These are phyloP conservation scores for Ophiostoma piceae DNA, from an alignment of 2,329 filamentous ascomycete species.

Conservation along the genomic window DNA sequence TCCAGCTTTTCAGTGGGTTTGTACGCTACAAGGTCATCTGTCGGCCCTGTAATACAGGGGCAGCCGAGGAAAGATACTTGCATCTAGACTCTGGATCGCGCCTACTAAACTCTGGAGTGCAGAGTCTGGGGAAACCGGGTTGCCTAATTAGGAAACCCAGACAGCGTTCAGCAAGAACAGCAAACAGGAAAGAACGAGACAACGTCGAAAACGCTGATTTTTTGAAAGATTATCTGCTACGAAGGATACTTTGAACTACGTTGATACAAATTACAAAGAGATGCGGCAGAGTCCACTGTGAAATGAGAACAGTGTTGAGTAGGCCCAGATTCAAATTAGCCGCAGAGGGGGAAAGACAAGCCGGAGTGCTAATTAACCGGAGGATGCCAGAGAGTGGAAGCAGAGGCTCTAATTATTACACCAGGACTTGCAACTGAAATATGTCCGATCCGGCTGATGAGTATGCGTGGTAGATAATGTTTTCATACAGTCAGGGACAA, in stretches of 20 bases:
- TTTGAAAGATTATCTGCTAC: background rate
- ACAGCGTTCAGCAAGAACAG: background rate
- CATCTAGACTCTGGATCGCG: background rate
- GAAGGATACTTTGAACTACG: background rate
- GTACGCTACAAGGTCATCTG: background rate
- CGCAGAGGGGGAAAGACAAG: background rate
- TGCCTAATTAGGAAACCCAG: constrained; percentile 11
- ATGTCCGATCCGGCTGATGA: background rate
- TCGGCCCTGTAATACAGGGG: background rate
- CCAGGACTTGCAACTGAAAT: background rate
- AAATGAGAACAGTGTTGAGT: background rate
- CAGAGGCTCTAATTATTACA: background rate
- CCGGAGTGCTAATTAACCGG: constrained; percentile 9
- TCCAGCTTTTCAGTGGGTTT: background rate
- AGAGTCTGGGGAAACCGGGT: constrained; percentile 8
- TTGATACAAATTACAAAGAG: background rate
- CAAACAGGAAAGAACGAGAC: background rate
- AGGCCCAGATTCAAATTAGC: background rate
- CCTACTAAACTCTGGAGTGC: background rate
- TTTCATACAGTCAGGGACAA: background rate
- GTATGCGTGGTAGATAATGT: background rate
- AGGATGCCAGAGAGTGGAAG: background rate
- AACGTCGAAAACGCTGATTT: background rate
- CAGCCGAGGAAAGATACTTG: background rate
- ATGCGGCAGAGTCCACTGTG: background rate